Evolutionary conservation across 2,329 filamentous ascomycete species (phyloP).

Genomic region (Helminthosporium solani): DNA sequence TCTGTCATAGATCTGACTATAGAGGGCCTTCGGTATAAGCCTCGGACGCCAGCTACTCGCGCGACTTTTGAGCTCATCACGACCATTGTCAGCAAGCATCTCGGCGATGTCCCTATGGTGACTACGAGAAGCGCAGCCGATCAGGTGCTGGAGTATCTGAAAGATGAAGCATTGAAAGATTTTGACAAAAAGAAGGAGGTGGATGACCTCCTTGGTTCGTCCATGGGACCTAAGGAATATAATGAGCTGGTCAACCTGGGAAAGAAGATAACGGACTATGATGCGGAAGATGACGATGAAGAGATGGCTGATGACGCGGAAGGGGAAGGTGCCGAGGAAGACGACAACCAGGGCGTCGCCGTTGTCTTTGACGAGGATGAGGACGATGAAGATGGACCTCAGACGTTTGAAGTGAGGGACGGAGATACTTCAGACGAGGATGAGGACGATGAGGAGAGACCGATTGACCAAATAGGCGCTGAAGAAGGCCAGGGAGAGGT

Average conservation of each 20-base stretch:
- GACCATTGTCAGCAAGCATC: slow-evolving; percentile 80
- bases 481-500: slow-evolving; percentile 54
- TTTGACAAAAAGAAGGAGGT: slow-evolving; percentile 98
- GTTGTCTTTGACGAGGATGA: slow-evolving; percentile 96
- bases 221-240: slow-evolving; percentile 84
- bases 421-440: slow-evolving; percentile 69
- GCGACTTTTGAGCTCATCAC: slow-evolving; percentile 93
- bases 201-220: slow-evolving; percentile 85
- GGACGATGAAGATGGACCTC: slow-evolving; percentile 70
- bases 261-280: slow-evolving; percentile 99
- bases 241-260: slow-evolving; percentile 94
- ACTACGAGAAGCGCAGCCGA: slow-evolving; percentile 93
- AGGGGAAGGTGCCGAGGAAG: slow-evolving; percentile 66
- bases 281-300: slow-evolving; percentile 93
- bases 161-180: slow-evolving; percentile 94
- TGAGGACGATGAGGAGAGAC: slow-evolving; percentile 64
- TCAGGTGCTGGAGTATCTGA: slow-evolving; percentile 84
- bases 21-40: slow-evolving; percentile 88
- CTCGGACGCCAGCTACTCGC: slow-evolving; percentile 85
- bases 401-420: slow-evolving; percentile 84
- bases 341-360: slow-evolving; percentile 93
- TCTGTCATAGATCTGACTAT: slow-evolving; percentile 81
- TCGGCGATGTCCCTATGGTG: slow-evolving; percentile 91
- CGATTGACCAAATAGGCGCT: slow-evolving; percentile 58
- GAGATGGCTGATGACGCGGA: slow-evolving; percentile 63